Evolutionary conservation across 2,329 filamentous ascomycete species (phyloP).

Genomic region (Cytospora schulzeri): DNA sequence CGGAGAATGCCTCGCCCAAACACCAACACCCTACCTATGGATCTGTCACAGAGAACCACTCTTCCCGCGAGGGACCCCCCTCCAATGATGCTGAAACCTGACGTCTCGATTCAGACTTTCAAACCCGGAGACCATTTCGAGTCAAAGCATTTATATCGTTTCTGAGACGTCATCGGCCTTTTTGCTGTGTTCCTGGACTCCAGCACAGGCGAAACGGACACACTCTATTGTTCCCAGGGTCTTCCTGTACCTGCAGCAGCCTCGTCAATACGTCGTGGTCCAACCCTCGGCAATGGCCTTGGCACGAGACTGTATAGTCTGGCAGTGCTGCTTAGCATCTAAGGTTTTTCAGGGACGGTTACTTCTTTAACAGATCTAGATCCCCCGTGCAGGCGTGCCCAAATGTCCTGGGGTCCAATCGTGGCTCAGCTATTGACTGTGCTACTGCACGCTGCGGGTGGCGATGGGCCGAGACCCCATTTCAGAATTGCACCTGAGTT

Average conservation of each 20-base stretch:
- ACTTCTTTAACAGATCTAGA: constrained; percentile 15
- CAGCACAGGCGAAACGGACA: not conserved
- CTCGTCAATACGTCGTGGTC: not conserved
- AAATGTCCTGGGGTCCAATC: not conserved
- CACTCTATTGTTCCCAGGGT: not conserved
- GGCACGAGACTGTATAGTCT: constrained; percentile 12
- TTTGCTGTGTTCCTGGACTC: not conserved
- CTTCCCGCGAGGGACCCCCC: not conserved
- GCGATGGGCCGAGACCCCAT: constrained; percentile 12
- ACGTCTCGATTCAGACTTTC: not conserved
- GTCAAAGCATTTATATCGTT: not conserved
- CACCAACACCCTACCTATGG: not conserved
- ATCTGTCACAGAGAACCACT: not conserved
- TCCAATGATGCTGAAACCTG: not conserved
- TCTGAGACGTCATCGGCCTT: not conserved
- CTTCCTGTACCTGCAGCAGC: not conserved
- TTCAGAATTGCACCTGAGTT: not conserved
- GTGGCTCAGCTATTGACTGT: not conserved
- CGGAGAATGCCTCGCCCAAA: constrained; percentile 16
- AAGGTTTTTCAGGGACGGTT: not conserved
- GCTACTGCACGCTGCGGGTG: constrained; percentile 1
- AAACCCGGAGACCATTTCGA: not conserved
- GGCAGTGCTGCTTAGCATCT: constrained; percentile 8
- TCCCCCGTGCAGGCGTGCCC: not conserved
- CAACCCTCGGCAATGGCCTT: constrained; percentile 8